phyloP scores from a whole-genome alignment of 768 basidiomycete genomes.

The Collybia mongolica region DNA sequence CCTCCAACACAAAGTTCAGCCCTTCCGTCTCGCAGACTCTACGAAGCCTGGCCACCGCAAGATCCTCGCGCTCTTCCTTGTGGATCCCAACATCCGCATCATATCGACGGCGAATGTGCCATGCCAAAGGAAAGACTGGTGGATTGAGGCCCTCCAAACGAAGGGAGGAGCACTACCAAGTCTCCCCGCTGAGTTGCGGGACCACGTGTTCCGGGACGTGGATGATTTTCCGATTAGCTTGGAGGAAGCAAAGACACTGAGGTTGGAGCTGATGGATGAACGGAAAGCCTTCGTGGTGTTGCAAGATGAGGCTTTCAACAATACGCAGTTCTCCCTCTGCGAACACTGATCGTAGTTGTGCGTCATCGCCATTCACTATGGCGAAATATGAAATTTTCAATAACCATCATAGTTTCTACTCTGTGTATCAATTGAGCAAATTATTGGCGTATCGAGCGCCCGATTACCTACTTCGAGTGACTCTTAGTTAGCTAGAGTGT shows the following conservation, averaged over 20 bases:
- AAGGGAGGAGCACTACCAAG: slow-evolving; percentile 4
- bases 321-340: slow-evolving; percentile 19
- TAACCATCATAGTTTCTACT: too few relatives aligned
- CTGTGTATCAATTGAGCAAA: too few relatives aligned
- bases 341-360: slow-evolving; percentile 15
- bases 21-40: slow-evolving; percentile 9
- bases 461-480: too few relatives aligned
- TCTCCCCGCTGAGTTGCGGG: slow-evolving; percentile 25
- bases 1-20: slow-evolving; percentile 12
- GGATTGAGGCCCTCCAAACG: neutral
- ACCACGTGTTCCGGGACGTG: slow-evolving; percentile 17
- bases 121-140: slow-evolving; percentile 4
- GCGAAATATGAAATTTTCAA: too few relatives aligned
- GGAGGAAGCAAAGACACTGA: slow-evolving; percentile 25
- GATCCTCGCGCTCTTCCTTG: slow-evolving; percentile 9
- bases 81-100: slow-evolving; percentile 7
- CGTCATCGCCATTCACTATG: too few relatives aligned
- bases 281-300: slow-evolving; percentile 19
- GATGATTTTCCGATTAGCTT: slow-evolving; percentile 25
- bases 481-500: too few relatives aligned
- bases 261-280: slow-evolving; percentile 31
- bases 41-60: slow-evolving; percentile 13
- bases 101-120: slow-evolving; percentile 9
- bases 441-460: too few relatives aligned
- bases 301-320: slow-evolving; percentile 14